Evolutionary conservation across 2,329 filamentous ascomycete genomes (phyloP).

Genomic region (Thielaviopsis populi): DNA sequence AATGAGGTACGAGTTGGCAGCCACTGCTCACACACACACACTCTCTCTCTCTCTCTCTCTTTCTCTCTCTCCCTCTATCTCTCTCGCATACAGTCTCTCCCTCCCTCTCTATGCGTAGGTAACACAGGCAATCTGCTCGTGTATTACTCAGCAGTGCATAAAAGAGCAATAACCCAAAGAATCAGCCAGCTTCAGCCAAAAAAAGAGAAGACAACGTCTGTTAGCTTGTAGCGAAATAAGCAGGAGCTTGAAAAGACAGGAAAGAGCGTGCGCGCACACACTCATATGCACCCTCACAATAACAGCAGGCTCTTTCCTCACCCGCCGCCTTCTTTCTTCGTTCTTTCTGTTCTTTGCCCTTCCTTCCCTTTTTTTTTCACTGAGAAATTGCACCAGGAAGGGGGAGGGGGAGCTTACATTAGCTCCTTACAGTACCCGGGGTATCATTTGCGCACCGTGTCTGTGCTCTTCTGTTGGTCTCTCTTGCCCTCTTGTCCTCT

Average conservation of each 20-base stretch:
- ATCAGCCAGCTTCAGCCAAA: not conserved
- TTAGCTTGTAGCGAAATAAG: not conserved
- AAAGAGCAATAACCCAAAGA: not conserved
- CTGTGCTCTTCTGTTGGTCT: not conserved
- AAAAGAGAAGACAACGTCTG: not conserved
- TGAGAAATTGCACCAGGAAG: conserved; percentile 1
- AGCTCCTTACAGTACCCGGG: not conserved
- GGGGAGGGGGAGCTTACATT: not conserved
- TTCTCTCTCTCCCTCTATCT: not conserved
- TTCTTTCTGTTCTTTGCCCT: not conserved
- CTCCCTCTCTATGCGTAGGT: too few relatives aligned
- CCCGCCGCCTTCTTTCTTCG: not conserved
- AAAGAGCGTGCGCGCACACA: not conserved
- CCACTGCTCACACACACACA: not conserved
- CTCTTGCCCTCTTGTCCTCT: not conserved
- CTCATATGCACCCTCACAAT: too few relatives aligned
- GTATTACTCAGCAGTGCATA: not conserved
- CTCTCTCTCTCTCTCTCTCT: too few relatives aligned
- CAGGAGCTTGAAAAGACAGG: not conserved
- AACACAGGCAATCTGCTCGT: too few relatives aligned
- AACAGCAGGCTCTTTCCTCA: too few relatives aligned
- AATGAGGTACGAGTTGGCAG: not conserved
- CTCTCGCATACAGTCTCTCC: not conserved
- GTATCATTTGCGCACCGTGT: not conserved
- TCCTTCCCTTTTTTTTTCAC: not conserved